Base-by-base conservation (phyloP, 164 flowering plant genomes). In the Umbellularia californica region DNA sequence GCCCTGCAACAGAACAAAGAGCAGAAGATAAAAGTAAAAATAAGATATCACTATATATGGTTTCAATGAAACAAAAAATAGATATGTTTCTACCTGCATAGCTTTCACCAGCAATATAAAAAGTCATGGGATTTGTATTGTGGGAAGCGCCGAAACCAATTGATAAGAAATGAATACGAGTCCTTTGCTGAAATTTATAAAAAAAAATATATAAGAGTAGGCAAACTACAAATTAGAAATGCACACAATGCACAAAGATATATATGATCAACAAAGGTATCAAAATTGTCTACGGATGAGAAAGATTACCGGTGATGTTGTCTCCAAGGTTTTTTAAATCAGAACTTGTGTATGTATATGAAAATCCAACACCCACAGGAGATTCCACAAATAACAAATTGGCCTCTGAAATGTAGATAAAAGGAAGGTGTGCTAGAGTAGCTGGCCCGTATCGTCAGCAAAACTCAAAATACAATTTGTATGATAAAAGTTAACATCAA, bases 121-220 rank as follows among this genome's bases (percentile, higher is more conserved):
- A 92, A 91, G 4, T 92, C 90, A 67, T 83, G 89, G 22, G 87
- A 83, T 77, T 84, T 90, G 82, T 60, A 94, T 27, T 89, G 88
- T 7, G 97, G 98, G 64, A 91, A 94, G 79, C 92, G 85, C 73
- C 63, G 58, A 47, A 92, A 90, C 98, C 98, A 94, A 71, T 87
- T 83, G 58, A 90, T 75, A 5, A 92, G 85, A 74, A 93, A 93
- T 12, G 20, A 58, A 52, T 89, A 88, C 0, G 92, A 82, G 72
- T 90, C 95, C 75, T 76, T 63, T 0, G 98, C 98, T 93, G 23
- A 72, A 72, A 35, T 23, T 33, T 24, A 24, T 24, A 60, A 64
- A 10, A 22, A 22, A 30, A 27, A 27, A 2, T n/a, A n/a, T n/a
- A 22, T n/a, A 22, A 64, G 17, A 64, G 63, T 4, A 33, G 47